Conservation (phyloP, 306 rosid species). For the Vicia sativa region DNA sequence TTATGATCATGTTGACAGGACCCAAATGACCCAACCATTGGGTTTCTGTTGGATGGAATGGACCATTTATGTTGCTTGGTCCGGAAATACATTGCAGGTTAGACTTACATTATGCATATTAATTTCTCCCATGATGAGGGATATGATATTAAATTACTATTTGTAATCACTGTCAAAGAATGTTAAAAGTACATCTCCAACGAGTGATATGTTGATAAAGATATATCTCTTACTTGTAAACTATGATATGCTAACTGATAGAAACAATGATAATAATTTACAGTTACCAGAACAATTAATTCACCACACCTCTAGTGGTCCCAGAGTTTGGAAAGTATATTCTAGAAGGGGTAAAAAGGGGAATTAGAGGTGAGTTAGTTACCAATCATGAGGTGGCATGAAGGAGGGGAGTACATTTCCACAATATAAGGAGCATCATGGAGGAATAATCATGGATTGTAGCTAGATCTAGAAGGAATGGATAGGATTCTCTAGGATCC, state of each 20-base stretch:
- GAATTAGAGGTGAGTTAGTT: no score
- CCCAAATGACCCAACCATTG: conserved; percentile 95
- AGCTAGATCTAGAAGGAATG: no score
- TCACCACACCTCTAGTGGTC: no score
- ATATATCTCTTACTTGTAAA: conserved; percentile 5
- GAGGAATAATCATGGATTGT: no score
- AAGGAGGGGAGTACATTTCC: no score
- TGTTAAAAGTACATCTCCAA: conserved; percentile 31
- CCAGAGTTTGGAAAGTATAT: no score
- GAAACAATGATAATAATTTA: no score
- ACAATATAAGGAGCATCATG: no score
- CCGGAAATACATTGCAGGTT: conserved; percentile 96
- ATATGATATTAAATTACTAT: conserved; percentile 24
- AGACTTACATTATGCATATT: conserved; percentile 35
- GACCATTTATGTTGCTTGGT: conserved; percentile 92
- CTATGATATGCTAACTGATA: neutral
- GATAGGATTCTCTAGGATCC: no score
- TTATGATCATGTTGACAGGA: conserved; percentile 60
- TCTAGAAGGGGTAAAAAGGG: no score
- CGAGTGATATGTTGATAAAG: neutral
- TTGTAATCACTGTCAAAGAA: conserved; percentile 19
- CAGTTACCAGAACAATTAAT: no score
- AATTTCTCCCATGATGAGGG: conserved; percentile 22
- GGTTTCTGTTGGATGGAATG: conserved; percentile 94
- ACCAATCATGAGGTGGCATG: no score